A percentile compares a stretch with the other conserved stretches of the same genome.
These are phyloP conservation scores for Lipomyces chichibuensis DNA, from an alignment of 805 yeast species.

Conservation along the genomic window DNA sequence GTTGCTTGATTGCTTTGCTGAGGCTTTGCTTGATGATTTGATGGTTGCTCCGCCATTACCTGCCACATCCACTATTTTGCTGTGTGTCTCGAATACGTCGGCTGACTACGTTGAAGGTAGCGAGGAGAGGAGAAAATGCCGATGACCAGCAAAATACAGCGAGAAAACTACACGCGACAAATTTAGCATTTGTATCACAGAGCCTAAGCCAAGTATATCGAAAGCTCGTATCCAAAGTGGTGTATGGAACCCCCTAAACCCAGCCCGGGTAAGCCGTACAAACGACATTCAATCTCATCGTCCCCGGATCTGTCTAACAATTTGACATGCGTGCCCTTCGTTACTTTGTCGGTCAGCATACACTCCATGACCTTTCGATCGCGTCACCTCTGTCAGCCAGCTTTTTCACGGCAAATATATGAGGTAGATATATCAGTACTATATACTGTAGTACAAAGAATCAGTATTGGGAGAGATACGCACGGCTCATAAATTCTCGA, in stretches of 20 bases:
- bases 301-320: background rate
- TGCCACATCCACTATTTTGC: background rate
- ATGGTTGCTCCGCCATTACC: background rate
- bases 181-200: too few relatives aligned
- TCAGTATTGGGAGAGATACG: background rate
- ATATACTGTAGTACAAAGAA: background rate
- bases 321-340: too few relatives aligned
- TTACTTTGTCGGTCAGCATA: background rate
- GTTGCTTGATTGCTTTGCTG: constrained; percentile 43
- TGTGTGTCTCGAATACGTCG: background rate
- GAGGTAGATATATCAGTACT: background rate
- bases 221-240: too few relatives aligned
- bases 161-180: too few relatives aligned
- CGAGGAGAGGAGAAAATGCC: too few relatives aligned
- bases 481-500: background rate
- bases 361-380: background rate
- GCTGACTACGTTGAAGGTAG: background rate
- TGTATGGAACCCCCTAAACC: too few relatives aligned
- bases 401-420: background rate
- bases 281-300: background rate
- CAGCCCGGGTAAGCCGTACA: too few relatives aligned
- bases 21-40: background rate
- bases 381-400: background rate
- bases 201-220: too few relatives aligned
- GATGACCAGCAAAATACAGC: too few relatives aligned